Conservation (phyloP, 805 yeast species). For the Yarrowia sp. region DNA sequence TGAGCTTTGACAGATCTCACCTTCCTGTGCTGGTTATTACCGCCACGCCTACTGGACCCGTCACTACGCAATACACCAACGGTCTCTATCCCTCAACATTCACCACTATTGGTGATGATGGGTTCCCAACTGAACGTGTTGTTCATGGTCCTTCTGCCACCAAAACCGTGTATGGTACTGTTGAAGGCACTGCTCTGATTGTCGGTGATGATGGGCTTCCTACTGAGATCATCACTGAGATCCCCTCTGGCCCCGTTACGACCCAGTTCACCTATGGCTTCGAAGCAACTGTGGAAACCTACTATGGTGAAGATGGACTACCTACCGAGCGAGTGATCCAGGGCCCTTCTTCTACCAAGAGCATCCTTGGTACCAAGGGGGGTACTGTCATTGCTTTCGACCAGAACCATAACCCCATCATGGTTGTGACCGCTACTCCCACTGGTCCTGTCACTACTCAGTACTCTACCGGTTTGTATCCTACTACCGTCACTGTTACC, state of each 20-base stretch:
- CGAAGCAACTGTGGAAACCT: too few relatives aligned
- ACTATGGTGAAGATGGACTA: too few relatives aligned
- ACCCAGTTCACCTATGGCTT: too few relatives aligned
- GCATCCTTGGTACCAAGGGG: neutral
- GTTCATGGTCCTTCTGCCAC: neutral
- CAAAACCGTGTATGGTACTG: neutral
- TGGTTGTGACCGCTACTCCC: neutral
- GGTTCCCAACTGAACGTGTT: neutral
- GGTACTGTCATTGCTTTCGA: neutral
- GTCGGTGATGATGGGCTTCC: neutral
- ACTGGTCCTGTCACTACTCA: neutral
- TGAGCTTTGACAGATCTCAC: neutral
- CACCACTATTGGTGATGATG: neutral
- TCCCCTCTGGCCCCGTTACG: too few relatives aligned
- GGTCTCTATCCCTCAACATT: neutral
- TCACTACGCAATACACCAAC: neutral
- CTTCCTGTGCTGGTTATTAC: neutral
- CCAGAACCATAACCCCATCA: neutral
- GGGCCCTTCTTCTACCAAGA: too few relatives aligned
- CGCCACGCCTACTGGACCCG: neutral
- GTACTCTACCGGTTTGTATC: neutral
- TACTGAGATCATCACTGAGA: too few relatives aligned
- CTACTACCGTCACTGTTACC: neutral
- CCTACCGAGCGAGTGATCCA: too few relatives aligned
- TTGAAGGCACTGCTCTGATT: neutral